Conservation (phyloP, 768 basidiomycete species). For the Galerina marginata region DNA sequence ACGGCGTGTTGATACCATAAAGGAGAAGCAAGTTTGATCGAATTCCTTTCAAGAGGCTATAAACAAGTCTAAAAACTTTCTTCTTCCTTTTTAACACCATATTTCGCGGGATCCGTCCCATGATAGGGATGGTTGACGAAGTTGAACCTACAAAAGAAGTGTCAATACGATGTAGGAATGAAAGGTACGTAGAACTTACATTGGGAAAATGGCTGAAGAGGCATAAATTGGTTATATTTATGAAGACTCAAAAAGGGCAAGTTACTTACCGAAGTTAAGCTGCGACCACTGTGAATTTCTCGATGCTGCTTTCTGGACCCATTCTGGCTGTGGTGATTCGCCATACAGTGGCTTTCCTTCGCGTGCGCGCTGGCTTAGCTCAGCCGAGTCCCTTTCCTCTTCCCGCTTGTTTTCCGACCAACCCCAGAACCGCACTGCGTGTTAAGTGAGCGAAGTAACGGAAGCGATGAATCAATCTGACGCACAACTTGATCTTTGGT, state of each 20-base stretch:
- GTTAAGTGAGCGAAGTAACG: conserved; percentile 10
- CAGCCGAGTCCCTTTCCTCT: conserved; percentile 74
- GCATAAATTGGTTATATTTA: conserved; percentile 15
- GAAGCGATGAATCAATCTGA: conserved; percentile 21
- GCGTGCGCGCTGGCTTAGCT: conserved; percentile 74
- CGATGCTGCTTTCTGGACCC: conserved; percentile 87
- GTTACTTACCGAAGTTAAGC: conserved; percentile 83
- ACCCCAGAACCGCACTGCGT: conserved; percentile 90
- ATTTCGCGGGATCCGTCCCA: conserved; percentile 85
- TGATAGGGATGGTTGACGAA: conserved; percentile 90
- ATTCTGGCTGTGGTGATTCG: conserved; percentile 76
- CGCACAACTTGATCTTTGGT: conserved; percentile 89
- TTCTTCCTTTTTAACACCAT: conserved; percentile 50
- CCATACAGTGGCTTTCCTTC: conserved; percentile 90
- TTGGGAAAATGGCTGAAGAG: conserved; percentile 68
- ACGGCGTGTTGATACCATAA: background rate
- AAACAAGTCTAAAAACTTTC: conserved; percentile 26
- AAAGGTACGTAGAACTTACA: conserved; percentile 49
- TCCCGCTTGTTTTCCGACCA: conserved; percentile 91
- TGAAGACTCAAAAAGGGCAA: conserved; percentile 2
- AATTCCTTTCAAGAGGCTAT: background rate
- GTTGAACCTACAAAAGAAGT: conserved; percentile 75
- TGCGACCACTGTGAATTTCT: conserved; percentile 94
- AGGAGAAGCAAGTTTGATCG: conserved; percentile 1
- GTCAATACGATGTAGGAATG: conserved; percentile 2